Evolutionary conservation across 2,329 filamentous ascomycete genomes (phyloP).

Genomic region (Curvularia sp.): DNA sequence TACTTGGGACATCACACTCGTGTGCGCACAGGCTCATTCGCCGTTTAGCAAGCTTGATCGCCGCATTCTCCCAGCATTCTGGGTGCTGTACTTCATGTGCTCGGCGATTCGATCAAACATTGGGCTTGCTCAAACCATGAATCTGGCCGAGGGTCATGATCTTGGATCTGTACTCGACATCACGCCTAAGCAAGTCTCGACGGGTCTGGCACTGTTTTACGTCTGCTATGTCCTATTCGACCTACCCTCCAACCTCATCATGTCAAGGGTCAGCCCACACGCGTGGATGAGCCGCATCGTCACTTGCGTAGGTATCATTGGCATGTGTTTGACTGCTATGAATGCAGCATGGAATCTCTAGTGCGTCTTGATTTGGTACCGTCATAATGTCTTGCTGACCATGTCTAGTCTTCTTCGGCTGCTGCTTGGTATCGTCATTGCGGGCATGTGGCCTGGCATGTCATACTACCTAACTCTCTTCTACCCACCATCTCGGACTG

Average conservation of each 20-base stretch:
- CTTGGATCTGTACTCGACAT: slow-evolving; percentile 75
- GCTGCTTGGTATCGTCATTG: slow-evolving; percentile 84
- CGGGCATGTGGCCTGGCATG: slow-evolving; percentile 96
- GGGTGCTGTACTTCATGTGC: slow-evolving; percentile 89
- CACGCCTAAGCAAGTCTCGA: slow-evolving; percentile 78
- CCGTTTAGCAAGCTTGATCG: slow-evolving; percentile 62
- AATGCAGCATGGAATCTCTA: slow-evolving; percentile 85
- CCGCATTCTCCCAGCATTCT: slow-evolving; percentile 76
- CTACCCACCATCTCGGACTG: slow-evolving; percentile 85
- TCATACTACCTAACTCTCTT: slow-evolving; percentile 90
- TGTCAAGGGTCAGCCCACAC: slow-evolving; percentile 83
- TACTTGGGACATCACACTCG: not conserved
- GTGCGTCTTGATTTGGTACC: slow-evolving; percentile 54
- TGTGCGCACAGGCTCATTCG: slow-evolving; percentile 11
- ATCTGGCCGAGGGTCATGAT: slow-evolving; percentile 72
- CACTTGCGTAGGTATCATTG: slow-evolving; percentile 83
- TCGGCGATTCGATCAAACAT: slow-evolving; percentile 92
- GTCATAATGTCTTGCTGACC: not conserved
- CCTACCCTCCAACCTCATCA: slow-evolving; percentile 84
- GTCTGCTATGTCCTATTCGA: slow-evolving; percentile 92
- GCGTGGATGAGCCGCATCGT: slow-evolving; percentile 94
- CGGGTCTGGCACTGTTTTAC: slow-evolving; percentile 86
- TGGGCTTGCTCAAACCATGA: slow-evolving; percentile 95
- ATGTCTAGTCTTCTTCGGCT: slow-evolving; percentile 72
- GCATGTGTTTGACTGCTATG: slow-evolving; percentile 82